Percentiles rank a stretch among this genome's conserved stretches.
These are phyloP conservation scores for Chalaropsis thielavioides DNA, from an alignment of 2,329 filamentous ascomycete genomes.

Conservation along the genomic window DNA sequence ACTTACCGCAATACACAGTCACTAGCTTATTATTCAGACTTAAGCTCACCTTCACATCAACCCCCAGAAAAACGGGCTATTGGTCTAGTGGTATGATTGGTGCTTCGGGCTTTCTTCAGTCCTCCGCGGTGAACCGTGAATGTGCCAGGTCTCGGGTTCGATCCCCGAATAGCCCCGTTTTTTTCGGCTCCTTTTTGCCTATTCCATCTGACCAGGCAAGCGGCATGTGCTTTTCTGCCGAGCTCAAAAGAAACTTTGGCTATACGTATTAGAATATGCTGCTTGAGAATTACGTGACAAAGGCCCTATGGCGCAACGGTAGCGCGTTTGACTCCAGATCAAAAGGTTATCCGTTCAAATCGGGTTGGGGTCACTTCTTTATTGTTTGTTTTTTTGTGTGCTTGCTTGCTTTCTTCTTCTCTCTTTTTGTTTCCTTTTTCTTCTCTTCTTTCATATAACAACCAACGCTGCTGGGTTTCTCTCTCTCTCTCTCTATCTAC, in stretches of 20 bases:
- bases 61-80: slow-evolving; percentile 3
- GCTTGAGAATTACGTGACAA: neutral
- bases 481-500: neutral
- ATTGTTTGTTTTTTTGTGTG: neutral
- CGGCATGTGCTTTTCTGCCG: neutral
- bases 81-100: slow-evolving; percentile 20
- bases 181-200: neutral
- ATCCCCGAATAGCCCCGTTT: slow-evolving; percentile 13
- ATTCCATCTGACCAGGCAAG: neutral
- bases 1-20: no score
- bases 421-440: neutral
- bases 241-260: neutral
- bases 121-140: slow-evolving; percentile 14
- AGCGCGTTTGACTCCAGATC: slow-evolving; percentile 18
- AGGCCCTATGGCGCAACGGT: slow-evolving; percentile 18
- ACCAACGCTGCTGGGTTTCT: neutral
- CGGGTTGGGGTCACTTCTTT: slow-evolving; percentile 16
- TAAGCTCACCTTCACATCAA: no score
- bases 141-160: slow-evolving; percentile 15
- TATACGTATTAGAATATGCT: neutral
- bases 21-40: no score
- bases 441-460: neutral
- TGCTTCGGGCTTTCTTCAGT: slow-evolving; percentile 15
- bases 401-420: neutral
- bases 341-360: slow-evolving; percentile 18